phyloP scores from a whole-genome alignment of 1,139 yeast genomes.

The Pichia sp. region DNA sequence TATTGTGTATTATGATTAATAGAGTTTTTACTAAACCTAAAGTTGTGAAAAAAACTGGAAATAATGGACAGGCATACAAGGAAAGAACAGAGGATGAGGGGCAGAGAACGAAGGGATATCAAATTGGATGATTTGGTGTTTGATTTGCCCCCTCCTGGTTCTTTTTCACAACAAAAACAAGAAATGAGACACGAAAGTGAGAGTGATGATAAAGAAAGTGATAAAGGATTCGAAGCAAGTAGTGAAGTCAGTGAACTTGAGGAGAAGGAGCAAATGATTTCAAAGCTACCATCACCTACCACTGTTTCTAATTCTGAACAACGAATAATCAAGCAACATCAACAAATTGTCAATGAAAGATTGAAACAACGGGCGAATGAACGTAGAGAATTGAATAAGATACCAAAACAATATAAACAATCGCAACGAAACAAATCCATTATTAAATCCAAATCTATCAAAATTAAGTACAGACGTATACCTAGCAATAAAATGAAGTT shows the following conservation, averaged over 20 bases:
- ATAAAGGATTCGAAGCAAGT: neutral
- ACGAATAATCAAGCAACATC: constrained; percentile 10
- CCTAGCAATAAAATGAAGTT: constrained; percentile 24
- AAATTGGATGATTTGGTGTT: neutral
- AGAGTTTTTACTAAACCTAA: neutral
- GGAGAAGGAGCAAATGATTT: neutral
- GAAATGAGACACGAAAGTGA: neutral
- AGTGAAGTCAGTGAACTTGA: neutral
- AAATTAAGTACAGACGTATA: constrained; percentile 25
- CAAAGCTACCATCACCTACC: neutral
- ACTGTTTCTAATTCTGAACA: constrained; percentile 3
- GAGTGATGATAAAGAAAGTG: no score
- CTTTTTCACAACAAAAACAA: neutral
- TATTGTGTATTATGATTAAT: neutral
- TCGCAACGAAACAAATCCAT: constrained; percentile 15
- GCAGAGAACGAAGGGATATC: neutral
- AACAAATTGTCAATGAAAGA: constrained; percentile 5
- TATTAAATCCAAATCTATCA: constrained; percentile 15
- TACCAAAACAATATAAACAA: neutral
- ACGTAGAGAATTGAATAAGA: constrained; percentile 16
- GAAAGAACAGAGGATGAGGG: neutral
- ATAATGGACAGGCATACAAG: neutral
- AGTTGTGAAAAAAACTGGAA: neutral
- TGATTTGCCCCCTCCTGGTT: neutral
- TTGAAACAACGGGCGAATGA: neutral